Evolutionary conservation across 2,329 filamentous ascomycete genomes (phyloP).

Genomic region (Catunica adiposa): DNA sequence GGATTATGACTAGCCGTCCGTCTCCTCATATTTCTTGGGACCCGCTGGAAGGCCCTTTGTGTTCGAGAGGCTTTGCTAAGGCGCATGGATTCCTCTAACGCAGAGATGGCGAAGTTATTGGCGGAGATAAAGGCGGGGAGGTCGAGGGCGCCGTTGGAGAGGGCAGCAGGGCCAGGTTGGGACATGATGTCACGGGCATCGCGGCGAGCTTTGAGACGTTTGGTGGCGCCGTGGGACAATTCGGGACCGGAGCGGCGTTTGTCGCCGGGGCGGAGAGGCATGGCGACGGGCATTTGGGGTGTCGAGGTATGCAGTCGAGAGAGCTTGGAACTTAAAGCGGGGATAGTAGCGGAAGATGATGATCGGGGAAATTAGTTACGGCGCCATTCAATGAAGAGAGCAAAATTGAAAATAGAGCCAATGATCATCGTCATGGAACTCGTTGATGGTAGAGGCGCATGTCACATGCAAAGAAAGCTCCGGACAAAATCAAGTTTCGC

Average conservation of each 20-base stretch:
- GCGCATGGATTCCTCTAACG: slow-evolving; percentile 67
- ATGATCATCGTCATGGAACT: too few species aligned
- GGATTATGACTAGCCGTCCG: slow-evolving; percentile 91
- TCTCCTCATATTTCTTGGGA: slow-evolving; percentile 68
- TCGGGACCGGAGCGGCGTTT: slow-evolving; percentile 7
- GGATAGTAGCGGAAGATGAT: too few species aligned
- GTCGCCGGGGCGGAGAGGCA: slow-evolving; percentile 12
- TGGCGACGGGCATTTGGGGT: not conserved
- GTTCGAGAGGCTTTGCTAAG: slow-evolving; percentile 46
- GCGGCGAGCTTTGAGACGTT: slow-evolving; percentile 29
- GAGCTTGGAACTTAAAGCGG: not conserved
- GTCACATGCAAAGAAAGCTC: not conserved
- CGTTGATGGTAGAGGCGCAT: not conserved
- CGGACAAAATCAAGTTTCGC: not conserved
- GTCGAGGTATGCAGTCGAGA: not conserved
- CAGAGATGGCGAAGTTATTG: slow-evolving; percentile 76
- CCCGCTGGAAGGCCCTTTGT: slow-evolving; percentile 73
- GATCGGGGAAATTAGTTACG: too few species aligned
- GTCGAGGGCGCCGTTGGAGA: slow-evolving; percentile 64
- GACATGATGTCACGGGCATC: slow-evolving; percentile 34
- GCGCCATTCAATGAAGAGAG: too few species aligned
- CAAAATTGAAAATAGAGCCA: too few species aligned
- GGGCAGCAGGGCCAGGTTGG: slow-evolving; percentile 33
- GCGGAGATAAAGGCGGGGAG: slow-evolving; percentile 70
- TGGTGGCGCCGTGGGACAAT: slow-evolving; percentile 17